Percentiles rank a stretch among this genome's conserved stretches.
Conservation (phyloP, 345 rosid species). For the Orychophragmus violaceus region DNA sequence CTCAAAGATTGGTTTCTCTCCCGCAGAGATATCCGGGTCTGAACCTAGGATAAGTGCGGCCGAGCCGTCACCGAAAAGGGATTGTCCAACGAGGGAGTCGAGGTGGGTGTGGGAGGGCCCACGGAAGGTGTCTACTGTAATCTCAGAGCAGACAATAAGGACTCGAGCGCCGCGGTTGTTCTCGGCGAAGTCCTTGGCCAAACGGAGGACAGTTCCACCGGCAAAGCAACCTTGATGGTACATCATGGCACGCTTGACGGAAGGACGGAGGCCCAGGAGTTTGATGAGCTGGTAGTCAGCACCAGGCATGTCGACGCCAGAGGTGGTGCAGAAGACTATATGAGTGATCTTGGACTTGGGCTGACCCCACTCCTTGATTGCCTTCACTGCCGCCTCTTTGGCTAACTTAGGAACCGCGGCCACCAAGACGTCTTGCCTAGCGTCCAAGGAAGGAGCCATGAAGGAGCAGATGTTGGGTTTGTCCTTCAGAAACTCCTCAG, state of each 20-base stretch:
- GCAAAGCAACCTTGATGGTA: conserved; percentile 69
- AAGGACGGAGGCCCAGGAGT: conserved; percentile 67
- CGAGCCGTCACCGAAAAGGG: conserved; percentile 64
- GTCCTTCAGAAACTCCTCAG: conserved; percentile 59
- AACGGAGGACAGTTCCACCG: conserved; percentile 77
- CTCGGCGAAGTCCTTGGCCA: conserved; percentile 76
- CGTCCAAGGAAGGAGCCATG: conserved; percentile 66
- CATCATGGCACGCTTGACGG: conserved; percentile 70
- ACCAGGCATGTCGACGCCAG: conserved; percentile 90
- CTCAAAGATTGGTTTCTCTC: background rate
- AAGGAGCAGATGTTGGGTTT: conserved; percentile 49
- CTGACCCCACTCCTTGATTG: conserved; percentile 80
- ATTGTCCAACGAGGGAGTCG: conserved; percentile 62
- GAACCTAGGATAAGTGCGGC: conserved; percentile 65
- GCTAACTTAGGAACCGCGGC: conserved; percentile 71
- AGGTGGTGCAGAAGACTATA: conserved; percentile 69
- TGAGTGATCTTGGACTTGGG: conserved; percentile 79
- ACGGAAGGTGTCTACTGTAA: conserved; percentile 69
- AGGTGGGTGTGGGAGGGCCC: conserved; percentile 62
- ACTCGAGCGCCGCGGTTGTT: conserved; percentile 74
- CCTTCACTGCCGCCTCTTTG: conserved; percentile 65
- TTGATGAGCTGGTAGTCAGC: conserved; percentile 88
- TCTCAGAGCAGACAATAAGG: conserved; percentile 69
- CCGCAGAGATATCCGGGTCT: conserved; percentile 28
- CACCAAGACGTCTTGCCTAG: conserved; percentile 65